Evolutionary conservation across 2,329 filamentous ascomycete genomes (phyloP).

Genomic region (Trichoderma afroharzianum): DNA sequence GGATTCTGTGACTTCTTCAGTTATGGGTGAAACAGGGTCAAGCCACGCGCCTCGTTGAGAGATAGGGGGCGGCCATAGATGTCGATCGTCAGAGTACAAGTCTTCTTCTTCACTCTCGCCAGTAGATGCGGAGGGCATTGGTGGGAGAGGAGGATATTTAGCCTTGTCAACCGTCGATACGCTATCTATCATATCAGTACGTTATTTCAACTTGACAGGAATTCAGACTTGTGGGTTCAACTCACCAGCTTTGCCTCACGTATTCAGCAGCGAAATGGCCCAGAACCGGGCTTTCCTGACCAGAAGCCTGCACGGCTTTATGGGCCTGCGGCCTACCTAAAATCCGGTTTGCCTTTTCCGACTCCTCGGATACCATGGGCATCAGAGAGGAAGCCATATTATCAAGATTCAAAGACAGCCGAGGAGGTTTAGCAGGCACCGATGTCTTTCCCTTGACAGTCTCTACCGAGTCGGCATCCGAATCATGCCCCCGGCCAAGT

Average conservation of each 20-base stretch:
- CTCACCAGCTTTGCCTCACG: background rate
- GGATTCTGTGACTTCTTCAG: background rate
- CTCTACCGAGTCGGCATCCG: constrained; percentile 24
- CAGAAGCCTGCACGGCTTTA: background rate
- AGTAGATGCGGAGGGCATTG: background rate
- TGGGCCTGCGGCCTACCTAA: background rate
- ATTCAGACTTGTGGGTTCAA: background rate
- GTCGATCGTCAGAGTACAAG: constrained; percentile 6
- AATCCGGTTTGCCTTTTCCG: background rate
- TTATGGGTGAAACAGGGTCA: background rate
- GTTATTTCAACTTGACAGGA: background rate
- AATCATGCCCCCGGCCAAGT: constrained; percentile 1
- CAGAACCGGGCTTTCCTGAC: background rate
- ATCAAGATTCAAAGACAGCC: constrained; percentile 33
- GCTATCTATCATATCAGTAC: background rate
- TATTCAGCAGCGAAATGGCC: background rate
- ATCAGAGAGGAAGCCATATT: constrained; percentile 25
- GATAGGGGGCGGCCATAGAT: constrained; percentile 3
- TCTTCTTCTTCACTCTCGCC: background rate
- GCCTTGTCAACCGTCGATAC: background rate
- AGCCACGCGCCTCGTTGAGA: background rate
- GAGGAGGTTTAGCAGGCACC: constrained; percentile 23
- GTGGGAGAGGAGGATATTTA: background rate
- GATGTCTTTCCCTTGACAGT: constrained; percentile 18
- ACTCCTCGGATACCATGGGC: constrained; percentile 19